phyloP scores from a whole-genome alignment of 257 asterid genomes.

The Craterostigma plantagineum region DNA sequence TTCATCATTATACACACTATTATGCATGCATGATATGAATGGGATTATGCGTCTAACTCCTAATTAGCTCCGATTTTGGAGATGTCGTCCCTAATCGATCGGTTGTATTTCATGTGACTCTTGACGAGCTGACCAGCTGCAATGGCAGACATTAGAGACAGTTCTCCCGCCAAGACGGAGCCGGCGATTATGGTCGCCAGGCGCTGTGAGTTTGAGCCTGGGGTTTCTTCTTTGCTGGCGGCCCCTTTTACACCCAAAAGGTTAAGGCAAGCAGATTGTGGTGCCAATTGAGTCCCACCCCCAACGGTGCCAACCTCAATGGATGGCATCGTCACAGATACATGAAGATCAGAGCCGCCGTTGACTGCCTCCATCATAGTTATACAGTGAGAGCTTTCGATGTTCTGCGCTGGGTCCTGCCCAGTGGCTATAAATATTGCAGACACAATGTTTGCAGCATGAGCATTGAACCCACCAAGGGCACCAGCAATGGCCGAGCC shows the following conservation, averaged over 20 bases:
- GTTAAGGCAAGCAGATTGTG: neutral
- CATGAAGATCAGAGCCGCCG: neutral
- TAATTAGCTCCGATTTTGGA: neutral
- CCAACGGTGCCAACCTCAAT: neutral
- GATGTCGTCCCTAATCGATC: neutral
- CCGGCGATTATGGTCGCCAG: neutral
- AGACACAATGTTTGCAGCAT: slow-evolving; percentile 7
- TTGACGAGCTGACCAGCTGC: neutral
- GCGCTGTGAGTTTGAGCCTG: neutral
- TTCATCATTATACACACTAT: too few species aligned
- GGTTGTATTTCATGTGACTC: neutral
- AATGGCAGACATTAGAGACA: neutral
- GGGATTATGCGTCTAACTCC: too few species aligned
- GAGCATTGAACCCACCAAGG: slow-evolving; percentile 8
- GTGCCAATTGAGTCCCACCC: neutral
- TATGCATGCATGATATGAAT: too few species aligned
- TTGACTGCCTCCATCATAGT: slow-evolving; percentile 2
- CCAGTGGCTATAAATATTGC: slow-evolving; percentile 3
- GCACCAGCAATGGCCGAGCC: slow-evolving; percentile 4
- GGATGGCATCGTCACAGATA: neutral
- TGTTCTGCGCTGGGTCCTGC: slow-evolving; percentile 5
- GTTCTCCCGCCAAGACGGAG: neutral
- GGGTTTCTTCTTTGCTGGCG: neutral
- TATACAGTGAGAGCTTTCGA: slow-evolving; percentile 7
- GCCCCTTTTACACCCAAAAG: neutral